Evolutionary conservation across 2,329 filamentous ascomycete species (phyloP), one percentile per base, ranked within the genome.

Genomic region (Berkeleyomyces rouxiae): DNA sequence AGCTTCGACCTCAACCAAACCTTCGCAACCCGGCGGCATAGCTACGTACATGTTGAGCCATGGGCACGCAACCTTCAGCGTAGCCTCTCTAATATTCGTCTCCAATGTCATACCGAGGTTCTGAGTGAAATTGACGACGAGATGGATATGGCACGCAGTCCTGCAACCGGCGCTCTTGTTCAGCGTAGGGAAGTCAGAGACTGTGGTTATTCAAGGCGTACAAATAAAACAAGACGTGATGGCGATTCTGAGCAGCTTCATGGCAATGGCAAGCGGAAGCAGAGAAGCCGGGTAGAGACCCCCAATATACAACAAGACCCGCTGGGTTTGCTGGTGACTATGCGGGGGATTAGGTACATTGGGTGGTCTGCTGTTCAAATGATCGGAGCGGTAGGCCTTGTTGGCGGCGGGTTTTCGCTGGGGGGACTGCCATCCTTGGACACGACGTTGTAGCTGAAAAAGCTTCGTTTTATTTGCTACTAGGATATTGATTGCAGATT

Each of bases 31-130:
- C 70, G 72, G 58, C 68, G 69, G 7, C 68, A 72, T 10, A 71
- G 72, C 1, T 74, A 72, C 61, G 78, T 92, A n/a, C 79, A 85
- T 5, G 77, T 95, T 16, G 87, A 85, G 1, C 87, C 86, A 69
- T 95, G 90, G 90, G 89, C 90, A 0, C 80, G 83, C 6, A 87
- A 93, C 68, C 77, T 95, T 0, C 88, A 95, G 70, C 82, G 83
- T 63, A 89, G 86, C 68, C 76, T 93, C 1, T 80, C 83, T 37
- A 85, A 85, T 93, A 70, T 80, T 84, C n/a, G 80, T 82, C 37
- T 76, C 82, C 67, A 91, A 85, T 65, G 83, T 87, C 65, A 75
- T 79, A 6, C 74, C 88, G 0, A 79, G 81, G 3, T 77, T 79
- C 31, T 79, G 77, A 31, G 83, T 90, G 70, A 75, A 84, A 3